Conservation (phyloP, 1,284 basidiomycete genomes). For the Veloporphyrellus conicus region DNA sequence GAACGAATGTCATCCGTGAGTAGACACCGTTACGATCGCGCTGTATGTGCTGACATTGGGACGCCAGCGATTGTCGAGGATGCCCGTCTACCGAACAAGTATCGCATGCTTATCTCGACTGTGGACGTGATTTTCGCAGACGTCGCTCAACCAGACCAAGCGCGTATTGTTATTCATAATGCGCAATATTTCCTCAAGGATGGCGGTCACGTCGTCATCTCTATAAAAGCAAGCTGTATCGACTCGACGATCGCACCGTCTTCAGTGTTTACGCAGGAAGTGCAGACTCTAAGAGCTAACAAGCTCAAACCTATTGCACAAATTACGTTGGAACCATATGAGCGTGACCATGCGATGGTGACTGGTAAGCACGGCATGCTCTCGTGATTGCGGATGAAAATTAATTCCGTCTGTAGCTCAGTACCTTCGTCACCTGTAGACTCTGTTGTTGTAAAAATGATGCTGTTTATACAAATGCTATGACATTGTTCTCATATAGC, state of each 20-base stretch:
- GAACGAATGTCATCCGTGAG: constrained; percentile 97
- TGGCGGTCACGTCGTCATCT: constrained; percentile 89
- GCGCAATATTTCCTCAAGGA: constrained; percentile 97
- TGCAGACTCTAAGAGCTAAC: constrained; percentile 76
- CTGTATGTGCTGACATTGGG: constrained; percentile 3
- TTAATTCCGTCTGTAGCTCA: constrained; percentile 38
- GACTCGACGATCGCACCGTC: constrained; percentile 92
- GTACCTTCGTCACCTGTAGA: constrained; percentile 47
- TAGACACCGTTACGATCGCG: constrained; percentile 16
- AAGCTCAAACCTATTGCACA: constrained; percentile 93
- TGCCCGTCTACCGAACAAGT: constrained; percentile 90
- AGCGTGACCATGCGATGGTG: constrained; percentile 82
- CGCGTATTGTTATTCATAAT: constrained; percentile 90
- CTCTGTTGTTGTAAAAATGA: constrained; percentile 15
- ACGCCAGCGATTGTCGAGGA: constrained; percentile 92
- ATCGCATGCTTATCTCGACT: constrained; percentile 89
- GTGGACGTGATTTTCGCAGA: constrained; percentile 98
- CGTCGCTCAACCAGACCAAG: constrained; percentile 98
- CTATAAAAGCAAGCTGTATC: constrained; percentile 99
- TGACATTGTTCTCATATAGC: constrained; percentile 12
- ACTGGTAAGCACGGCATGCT: constrained; percentile 42
- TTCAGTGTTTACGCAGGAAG: constrained; percentile 86
- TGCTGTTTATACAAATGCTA: constrained; percentile 14
- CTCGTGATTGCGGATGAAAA: background rate
- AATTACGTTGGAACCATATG: constrained; percentile 84